Percentiles rank a stretch among this genome's conserved stretches.
Conservation (phyloP, 2,329 filamentous ascomycete species). For the Aspergillus ochraceoroseus region DNA sequence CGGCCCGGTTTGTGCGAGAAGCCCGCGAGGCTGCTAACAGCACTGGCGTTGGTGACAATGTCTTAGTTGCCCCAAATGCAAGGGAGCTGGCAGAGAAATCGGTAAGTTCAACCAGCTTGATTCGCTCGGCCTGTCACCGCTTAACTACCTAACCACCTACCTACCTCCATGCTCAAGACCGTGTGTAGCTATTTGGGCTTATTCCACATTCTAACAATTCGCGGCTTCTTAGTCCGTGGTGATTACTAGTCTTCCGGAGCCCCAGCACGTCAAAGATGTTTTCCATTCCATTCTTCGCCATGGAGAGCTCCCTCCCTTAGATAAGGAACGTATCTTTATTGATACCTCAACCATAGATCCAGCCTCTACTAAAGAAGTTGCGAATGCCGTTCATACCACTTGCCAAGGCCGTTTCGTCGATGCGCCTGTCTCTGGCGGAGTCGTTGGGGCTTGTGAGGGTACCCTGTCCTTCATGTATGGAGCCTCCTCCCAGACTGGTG, state of each 20-base stretch:
- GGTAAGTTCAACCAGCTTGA: conserved; percentile 56
- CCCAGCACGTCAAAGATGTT: conserved; percentile 77
- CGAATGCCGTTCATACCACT: conserved; percentile 61
- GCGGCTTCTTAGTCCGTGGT: conserved; percentile 63
- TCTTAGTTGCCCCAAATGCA: conserved; percentile 54
- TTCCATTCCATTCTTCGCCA: conserved; percentile 69
- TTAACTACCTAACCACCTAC: too few species aligned
- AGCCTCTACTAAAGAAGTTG: conserved; percentile 72
- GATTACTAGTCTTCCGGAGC: conserved; percentile 84
- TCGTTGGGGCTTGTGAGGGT: conserved; percentile 81
- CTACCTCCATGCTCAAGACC: neutral
- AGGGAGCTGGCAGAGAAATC: conserved; percentile 62
- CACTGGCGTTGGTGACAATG: conserved; percentile 33
- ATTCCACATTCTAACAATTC: conserved; percentile 6
- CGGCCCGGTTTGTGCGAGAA: conserved; percentile 56
- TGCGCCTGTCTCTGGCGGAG: conserved; percentile 93
- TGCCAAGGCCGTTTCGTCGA: conserved; percentile 77
- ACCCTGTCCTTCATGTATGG: conserved; percentile 97
- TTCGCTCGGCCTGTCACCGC: too few species aligned
- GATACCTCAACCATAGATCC: conserved; percentile 97
- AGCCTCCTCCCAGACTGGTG: conserved; percentile 45
- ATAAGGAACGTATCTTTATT: conserved; percentile 72
- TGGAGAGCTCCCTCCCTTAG: conserved; percentile 47
- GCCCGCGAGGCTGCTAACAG: conserved; percentile 32
- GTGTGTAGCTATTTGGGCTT: neutral